Evolutionary conservation across 768 basidiomycete species (phyloP), one percentile per base, ranked within the genome.

Genomic region (Leccinum barrowsii): DNA sequence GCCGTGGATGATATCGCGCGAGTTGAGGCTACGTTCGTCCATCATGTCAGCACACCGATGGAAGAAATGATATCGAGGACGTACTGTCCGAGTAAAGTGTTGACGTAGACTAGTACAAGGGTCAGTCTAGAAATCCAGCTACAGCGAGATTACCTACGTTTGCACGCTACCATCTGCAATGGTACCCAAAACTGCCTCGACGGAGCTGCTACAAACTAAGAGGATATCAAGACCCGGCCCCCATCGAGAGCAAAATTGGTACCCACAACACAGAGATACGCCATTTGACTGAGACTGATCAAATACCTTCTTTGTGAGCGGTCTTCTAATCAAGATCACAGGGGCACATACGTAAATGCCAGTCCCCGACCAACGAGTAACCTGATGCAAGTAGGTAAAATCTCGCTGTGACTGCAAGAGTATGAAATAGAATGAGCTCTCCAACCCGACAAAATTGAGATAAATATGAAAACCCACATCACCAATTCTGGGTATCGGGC

Each of bases 141-240:
- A 5, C 1, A 17, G 5, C 10, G 2, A 17, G 4, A 5, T 17
- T 8, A 56, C 72, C 19, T 42, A 68, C 71, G 0, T 47, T 70
- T 74, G 58, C 63, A 44, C 8, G 61, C 24, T 3, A 65, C 19
- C 72, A 72, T 73, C 54, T 72, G 68, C 2, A 72, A 13, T 11
- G 64, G 61, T 47, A 72, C 35, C 71, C 72, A 74, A 52, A 50
- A 56, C 12, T 35, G 65, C 34, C 40, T 61, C 10, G 65, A 59
- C 3, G 71, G 72, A 7, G 58, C 51, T 5, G 52, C 63, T 13
- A 70, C 10, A 34, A 72, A 70, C 72, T 73, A 21, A 4, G 17
- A 1, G 2, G 21, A 5, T 13, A 17, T 70, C n/a, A 60, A 10
- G 1, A 48, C 7, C 1, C 7, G 6, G 3, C 2, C 2, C 1